Base-by-base conservation (phyloP, 805 yeast species). In the Wickerhamiella kurtzmanii region DNA sequence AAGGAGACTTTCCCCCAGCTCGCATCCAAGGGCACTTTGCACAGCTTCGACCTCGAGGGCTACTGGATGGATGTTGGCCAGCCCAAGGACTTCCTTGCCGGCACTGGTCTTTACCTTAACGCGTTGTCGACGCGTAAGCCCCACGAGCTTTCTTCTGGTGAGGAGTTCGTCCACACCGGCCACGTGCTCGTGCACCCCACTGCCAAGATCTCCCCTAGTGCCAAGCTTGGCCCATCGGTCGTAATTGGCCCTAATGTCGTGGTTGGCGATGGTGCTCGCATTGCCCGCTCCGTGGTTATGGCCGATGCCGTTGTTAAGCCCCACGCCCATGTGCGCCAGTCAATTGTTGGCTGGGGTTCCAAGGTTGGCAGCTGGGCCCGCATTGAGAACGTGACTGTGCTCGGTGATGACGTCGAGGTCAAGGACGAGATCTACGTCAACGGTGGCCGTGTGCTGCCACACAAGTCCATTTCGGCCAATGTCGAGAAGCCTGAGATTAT, bases 31-130 rank as follows among this genome's bases (percentile, higher is more conserved):
- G 87, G 82, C 64, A 76, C 81, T 51, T 76, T 92, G 62, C 92
- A 80, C 76, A 88, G 97, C 47, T 92, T 84, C 64, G 99, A 92
- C 70, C 79, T 92, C 64, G 96, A 92, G 75, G 97, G 98, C 57
- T 92, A 80, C 84, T 92, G 99, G 99, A 92, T 92, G 98, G 99
- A 92, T 70, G 96, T 92, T 59, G 99, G 99, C 70, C 99, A 92
- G 76, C 99, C 99, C 77, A 92, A 89, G 79, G 99, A 92, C 72
- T 92, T 87, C 80, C 72, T 92, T 56, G 80, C 95, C 50, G 99
- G 99, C 69, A 85, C 96, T 61, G 79, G 87, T 59, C 74, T 89
- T 55, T 92, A 88, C 76, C 76, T 92, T 68, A 75, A 82, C 66
- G 81, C 97, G 48, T 72, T 87, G 64, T 68, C 89, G 60, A 82